Percentiles rank a stretch among this genome's conserved stretches.
Evolutionary conservation across 169 alveolate species (phyloP).

Genomic region (Neospora caninum): DNA sequence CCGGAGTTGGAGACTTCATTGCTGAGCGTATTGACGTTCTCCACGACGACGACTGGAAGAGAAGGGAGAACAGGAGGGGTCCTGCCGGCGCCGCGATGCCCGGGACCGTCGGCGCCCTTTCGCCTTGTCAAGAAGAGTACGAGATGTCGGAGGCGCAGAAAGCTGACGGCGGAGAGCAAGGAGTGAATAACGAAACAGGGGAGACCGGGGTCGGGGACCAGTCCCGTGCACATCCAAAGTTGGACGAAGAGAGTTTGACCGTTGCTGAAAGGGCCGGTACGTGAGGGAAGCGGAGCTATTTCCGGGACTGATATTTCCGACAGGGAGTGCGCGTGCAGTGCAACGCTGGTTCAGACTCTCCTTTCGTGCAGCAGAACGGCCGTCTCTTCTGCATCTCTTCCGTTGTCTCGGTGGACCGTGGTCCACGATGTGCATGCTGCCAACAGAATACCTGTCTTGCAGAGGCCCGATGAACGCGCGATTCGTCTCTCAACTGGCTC

Average conservation of each 20-base stretch:
- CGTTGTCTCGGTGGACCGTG: too few relatives aligned
- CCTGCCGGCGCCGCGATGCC: neutral
- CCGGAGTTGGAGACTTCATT: conserved; percentile 73
- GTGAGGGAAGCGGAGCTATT: neutral
- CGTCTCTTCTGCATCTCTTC: too few relatives aligned
- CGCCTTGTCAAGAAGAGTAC: neutral
- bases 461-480: too few relatives aligned
- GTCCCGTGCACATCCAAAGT: neutral
- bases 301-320: neutral
- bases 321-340: neutral
- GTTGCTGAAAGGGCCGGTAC: neutral
- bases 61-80: neutral
- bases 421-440: too few relatives aligned
- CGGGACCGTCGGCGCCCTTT: neutral
- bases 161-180: neutral
- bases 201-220: neutral
- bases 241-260: conserved; percentile 18
- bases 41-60: neutral
- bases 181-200: neutral
- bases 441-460: too few relatives aligned
- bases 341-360: neutral
- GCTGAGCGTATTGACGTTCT: conserved; percentile 48
- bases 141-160: neutral
- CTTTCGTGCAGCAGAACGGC: too few relatives aligned
- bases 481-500: too few relatives aligned